These are phyloP conservation scores for Sarcodon aspratus DNA, from an alignment of 768 basidiomycete genomes.

Conservation along the genomic window DNA sequence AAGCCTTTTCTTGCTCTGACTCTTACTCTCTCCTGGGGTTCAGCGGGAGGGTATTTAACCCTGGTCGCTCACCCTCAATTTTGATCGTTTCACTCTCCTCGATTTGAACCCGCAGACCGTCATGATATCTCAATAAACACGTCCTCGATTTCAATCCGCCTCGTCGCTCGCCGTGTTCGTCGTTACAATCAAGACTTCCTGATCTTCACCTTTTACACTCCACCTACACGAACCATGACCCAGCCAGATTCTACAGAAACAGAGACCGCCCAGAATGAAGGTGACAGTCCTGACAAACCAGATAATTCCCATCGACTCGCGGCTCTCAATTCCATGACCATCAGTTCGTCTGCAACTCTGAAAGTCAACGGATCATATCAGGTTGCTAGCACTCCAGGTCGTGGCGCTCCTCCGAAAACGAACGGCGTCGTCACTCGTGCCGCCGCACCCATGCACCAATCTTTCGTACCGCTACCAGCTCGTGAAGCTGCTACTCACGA, in stretches of 20 bases:
- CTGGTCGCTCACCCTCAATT: slow-evolving; percentile 7
- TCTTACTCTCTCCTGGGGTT: slow-evolving; percentile 5
- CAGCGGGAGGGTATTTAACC: slow-evolving; percentile 18
- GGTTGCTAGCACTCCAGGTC: no score
- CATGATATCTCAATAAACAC: slow-evolving; percentile 27
- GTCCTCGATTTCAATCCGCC: slow-evolving; percentile 10
- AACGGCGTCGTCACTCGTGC: neutral
- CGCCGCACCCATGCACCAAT: slow-evolving; percentile 7
- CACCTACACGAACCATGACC: slow-evolving; percentile 11
- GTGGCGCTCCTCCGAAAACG: slow-evolving; percentile 7
- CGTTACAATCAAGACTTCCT: slow-evolving; percentile 2
- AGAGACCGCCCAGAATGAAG: slow-evolving; percentile 41
- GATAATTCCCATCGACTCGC: slow-evolving; percentile 40
- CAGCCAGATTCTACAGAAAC: slow-evolving; percentile 14
- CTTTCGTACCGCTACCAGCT: slow-evolving; percentile 36
- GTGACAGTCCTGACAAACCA: slow-evolving; percentile 44
- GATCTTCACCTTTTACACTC: slow-evolving; percentile 2
- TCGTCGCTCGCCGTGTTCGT: slow-evolving; percentile 7
- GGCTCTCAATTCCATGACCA: slow-evolving; percentile 11
- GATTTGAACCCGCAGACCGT: slow-evolving; percentile 17
- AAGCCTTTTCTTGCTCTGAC: no score
- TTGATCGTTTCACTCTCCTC: neutral
- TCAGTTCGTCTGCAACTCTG: neutral
- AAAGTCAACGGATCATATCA: slow-evolving; percentile 3
- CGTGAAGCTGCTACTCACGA: slow-evolving; percentile 35